A percentile compares a stretch with the other conserved stretches of the same genome.
These are phyloP conservation scores for Sextonia rubra DNA, from an alignment of 164 flowering plant species.

Conservation along the genomic window DNA sequence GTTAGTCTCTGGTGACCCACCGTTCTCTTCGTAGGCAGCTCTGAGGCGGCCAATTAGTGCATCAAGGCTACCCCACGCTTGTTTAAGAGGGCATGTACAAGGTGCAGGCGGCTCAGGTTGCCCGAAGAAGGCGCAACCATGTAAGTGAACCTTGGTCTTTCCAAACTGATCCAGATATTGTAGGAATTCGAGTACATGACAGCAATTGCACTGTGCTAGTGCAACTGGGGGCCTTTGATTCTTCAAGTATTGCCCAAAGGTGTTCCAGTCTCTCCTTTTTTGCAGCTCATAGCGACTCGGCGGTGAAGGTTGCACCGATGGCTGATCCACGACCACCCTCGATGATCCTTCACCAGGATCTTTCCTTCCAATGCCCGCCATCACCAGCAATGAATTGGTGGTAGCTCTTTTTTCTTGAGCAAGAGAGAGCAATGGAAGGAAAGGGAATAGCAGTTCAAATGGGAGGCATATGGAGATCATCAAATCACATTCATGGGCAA, in stretches of 20 bases:
- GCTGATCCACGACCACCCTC: slow-evolving; percentile 4
- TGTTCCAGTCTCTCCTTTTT: slow-evolving; percentile 59
- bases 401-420: neutral
- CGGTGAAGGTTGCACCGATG: slow-evolving; percentile 18
- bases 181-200: slow-evolving; percentile 51
- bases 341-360: slow-evolving; percentile 29
- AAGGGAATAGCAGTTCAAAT: slow-evolving; percentile 23
- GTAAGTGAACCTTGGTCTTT: slow-evolving; percentile 55
- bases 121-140: slow-evolving; percentile 50
- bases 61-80: slow-evolving; percentile 64
- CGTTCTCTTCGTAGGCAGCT: slow-evolving; percentile 59
- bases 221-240: slow-evolving; percentile 50
- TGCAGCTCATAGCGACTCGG: slow-evolving; percentile 57
- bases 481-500: slow-evolving; percentile 35
- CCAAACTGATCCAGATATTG: slow-evolving; percentile 53
- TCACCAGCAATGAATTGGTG: slow-evolving; percentile 1
- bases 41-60: slow-evolving; percentile 57
- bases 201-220: slow-evolving; percentile 40
- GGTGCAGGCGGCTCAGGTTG: slow-evolving; percentile 60
- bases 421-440: slow-evolving; percentile 8
- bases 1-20: slow-evolving; percentile 46
- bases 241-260: slow-evolving; percentile 54
- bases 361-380: slow-evolving; percentile 7
- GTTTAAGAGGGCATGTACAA: slow-evolving; percentile 50
- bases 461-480: slow-evolving; percentile 37